Evolutionary conservation across 768 basidiomycete genomes (phyloP), one percentile per base, ranked within the genome.

Genomic region (Termitomyces sp.): DNA sequence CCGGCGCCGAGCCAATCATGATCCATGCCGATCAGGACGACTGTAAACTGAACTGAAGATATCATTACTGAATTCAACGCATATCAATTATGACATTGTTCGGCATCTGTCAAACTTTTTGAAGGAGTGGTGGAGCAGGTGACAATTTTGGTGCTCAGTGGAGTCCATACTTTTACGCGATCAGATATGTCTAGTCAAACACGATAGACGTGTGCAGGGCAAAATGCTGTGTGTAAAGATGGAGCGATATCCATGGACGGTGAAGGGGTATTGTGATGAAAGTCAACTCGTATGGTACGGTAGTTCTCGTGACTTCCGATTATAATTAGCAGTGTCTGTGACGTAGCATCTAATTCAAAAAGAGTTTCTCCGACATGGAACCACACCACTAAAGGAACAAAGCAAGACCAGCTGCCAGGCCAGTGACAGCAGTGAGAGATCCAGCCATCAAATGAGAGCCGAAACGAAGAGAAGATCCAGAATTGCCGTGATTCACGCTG

Each of bases 401-500:
- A 34, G 60, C 59, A 34, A 64, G 55, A n/a, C 64, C 63, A 54
- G 65, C 66, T 39, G 58, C 60, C 45, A 65, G 46, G 49, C 62
- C 64, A 30, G 60, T 60, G 30, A 62, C 48, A 20, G 55, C 47
- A 33, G 61, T 54, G 15, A 63, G 46, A 24, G 65, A 54, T n/a
- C 50, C 59, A 24, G 60, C 44, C 6, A 58, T 42, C 18, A 65
- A 16, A 4, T 59, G 61, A 22, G 64, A 12, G 31, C 54, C 30
- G 13, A 60, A 3, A 27, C 50, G 61, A 22, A 59, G 34, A 27
- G 63, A 57, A 24, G 49, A 45, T 5, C 56, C 61, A 31, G 58
- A 49, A 45, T 53, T 63, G 22, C 50, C 55, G 1, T 34, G 8
- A 1, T 18, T 73, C 20, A 69, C 65, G 55, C 73, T 66, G 4